Conservation (phyloP, 2,329 filamentous ascomycete genomes). For the Nigrospora oryzae region DNA sequence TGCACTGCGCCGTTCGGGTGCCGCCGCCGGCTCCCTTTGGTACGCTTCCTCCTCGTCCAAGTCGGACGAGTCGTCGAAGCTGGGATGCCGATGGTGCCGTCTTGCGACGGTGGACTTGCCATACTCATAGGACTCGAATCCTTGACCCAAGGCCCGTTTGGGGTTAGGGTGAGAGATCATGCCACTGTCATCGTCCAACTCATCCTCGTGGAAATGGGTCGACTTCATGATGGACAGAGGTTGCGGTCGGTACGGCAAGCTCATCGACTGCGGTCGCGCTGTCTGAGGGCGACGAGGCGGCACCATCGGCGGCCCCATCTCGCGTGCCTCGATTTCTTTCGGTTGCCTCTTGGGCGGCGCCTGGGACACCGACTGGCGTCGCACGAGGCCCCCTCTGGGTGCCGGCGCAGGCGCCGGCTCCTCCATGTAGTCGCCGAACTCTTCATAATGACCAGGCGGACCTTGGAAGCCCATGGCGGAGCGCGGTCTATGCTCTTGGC, state of each 20-base stretch:
- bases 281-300: conserved; percentile 22
- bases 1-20: conserved; percentile 20
- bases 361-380: too few species aligned
- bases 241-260: conserved; percentile 20
- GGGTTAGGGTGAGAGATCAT: not conserved
- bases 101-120: not conserved
- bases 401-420: too few species aligned
- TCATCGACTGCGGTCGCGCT: conserved; percentile 16
- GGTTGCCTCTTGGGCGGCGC: conserved; percentile 18
- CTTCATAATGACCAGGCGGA: not conserved
- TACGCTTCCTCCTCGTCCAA: conserved; percentile 4
- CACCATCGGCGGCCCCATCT: conserved; percentile 41
- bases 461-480: conserved; percentile 31
- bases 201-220: conserved; percentile 17
- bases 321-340: conserved; percentile 26
- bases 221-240: conserved; percentile 15
- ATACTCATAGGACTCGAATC: not conserved
- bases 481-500: conserved; percentile 17
- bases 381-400: too few species aligned
- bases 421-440: too few species aligned
- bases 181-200: not conserved
- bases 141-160: not conserved
- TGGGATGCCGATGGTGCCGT: not conserved
- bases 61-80: not conserved
- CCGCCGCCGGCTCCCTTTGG: conserved; percentile 11